A percentile compares a stretch with the other conserved stretches of the same genome.
Conservation (phyloP, 2,329 filamentous ascomycete species). For the Talaromyces sp. region DNA sequence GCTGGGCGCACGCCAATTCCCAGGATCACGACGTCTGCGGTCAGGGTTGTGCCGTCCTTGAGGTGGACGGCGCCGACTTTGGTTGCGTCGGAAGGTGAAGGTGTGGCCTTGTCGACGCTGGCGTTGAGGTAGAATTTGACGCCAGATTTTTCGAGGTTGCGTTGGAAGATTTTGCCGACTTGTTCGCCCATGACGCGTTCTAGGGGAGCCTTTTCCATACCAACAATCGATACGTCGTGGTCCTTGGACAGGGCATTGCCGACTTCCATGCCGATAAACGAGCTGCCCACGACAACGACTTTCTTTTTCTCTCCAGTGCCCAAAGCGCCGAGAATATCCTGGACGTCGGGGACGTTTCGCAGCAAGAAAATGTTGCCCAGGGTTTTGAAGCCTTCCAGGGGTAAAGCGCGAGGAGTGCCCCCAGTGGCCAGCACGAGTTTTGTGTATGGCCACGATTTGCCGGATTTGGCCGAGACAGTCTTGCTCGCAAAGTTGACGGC, state of each 20-base stretch:
- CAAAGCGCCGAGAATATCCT: slow-evolving; percentile 72
- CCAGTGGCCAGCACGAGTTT: slow-evolving; percentile 91
- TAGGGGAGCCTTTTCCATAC: slow-evolving; percentile 80
- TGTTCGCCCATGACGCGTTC: slow-evolving; percentile 78
- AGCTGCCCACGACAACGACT: slow-evolving; percentile 84
- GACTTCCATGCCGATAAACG: slow-evolving; percentile 98
- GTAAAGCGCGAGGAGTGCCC: slow-evolving; percentile 68
- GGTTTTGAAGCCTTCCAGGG: slow-evolving; percentile 78
- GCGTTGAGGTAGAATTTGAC: slow-evolving; percentile 83
- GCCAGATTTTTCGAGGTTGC: slow-evolving; percentile 73
- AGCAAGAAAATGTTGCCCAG: slow-evolving; percentile 84
- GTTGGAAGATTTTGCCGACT: slow-evolving; percentile 76
- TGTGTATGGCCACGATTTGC: slow-evolving; percentile 67
- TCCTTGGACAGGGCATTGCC: slow-evolving; percentile 73
- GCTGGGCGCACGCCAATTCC: slow-evolving; percentile 84
- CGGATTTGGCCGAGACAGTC: slow-evolving; percentile 67
- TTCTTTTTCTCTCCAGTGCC: slow-evolving; percentile 74
- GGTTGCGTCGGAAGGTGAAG: slow-evolving; percentile 60
- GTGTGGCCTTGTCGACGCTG: slow-evolving; percentile 73
- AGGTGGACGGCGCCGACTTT: slow-evolving; percentile 76
- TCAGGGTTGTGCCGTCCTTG: slow-evolving; percentile 77
- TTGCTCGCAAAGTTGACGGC: slow-evolving; percentile 70
- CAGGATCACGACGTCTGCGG: slow-evolving; percentile 84
- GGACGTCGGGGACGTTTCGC: slow-evolving; percentile 68
- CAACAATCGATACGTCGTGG: slow-evolving; percentile 80